A percentile compares a stretch with the other conserved stretches of the same genome.
These are phyloP conservation scores for Hirschfeldia incana DNA, from an alignment of 345 rosid genomes.

Conservation along the genomic window DNA sequence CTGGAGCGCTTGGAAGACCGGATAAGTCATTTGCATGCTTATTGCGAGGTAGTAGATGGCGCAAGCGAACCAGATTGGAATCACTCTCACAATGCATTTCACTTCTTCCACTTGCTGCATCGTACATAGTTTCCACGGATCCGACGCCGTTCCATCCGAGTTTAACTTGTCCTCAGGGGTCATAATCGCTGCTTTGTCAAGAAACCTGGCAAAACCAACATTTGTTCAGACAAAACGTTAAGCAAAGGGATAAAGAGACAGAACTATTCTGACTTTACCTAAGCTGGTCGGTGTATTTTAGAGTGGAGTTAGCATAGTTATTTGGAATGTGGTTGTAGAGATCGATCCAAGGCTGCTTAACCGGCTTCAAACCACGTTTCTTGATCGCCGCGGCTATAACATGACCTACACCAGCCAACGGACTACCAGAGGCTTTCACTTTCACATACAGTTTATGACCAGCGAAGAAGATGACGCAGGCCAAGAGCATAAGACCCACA, in stretches of 20 bases:
- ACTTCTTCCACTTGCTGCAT: conserved; percentile 71
- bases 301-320: conserved; percentile 30
- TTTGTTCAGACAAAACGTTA: conserved; percentile 9
- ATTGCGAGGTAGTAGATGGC: conserved; percentile 43
- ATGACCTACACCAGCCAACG: conserved; percentile 57
- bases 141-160: conserved; percentile 45
- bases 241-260: background rate
- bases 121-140: conserved; percentile 66
- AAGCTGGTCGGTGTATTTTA: conserved; percentile 41
- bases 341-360: conserved; percentile 46
- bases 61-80: conserved; percentile 61
- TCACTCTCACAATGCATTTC: conserved; percentile 59
- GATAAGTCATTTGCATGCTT: conserved; percentile 48
- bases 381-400: conserved; percentile 57
- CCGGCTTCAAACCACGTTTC: conserved; percentile 53
- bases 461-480: conserved; percentile 52
- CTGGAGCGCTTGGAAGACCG: conserved; percentile 62
- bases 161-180: conserved; percentile 47
- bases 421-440: conserved; percentile 81
- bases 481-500: conserved; percentile 61
- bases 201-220: conserved; percentile 39
- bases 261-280: conserved; percentile 17
- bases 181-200: conserved; percentile 63
- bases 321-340: conserved; percentile 39
- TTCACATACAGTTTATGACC: conserved; percentile 70